These are phyloP conservation scores for Petunia secreta DNA, from an alignment of 257 asterid species.

Conservation along the genomic window DNA sequence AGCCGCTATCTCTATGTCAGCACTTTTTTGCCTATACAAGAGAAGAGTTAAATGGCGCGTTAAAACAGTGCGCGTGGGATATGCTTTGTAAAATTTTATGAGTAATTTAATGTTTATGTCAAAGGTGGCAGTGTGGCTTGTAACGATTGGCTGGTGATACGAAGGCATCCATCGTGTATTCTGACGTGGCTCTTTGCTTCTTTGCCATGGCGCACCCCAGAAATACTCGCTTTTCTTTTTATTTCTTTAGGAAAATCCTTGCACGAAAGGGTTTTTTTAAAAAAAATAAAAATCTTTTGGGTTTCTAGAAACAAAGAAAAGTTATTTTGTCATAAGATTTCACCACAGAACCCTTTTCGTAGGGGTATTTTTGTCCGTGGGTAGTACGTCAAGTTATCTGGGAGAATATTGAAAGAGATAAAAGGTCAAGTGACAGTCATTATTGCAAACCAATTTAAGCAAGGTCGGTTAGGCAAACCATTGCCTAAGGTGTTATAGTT, in stretches of 20 bases:
- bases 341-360: no score
- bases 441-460: no score
- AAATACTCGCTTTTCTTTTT: not conserved
- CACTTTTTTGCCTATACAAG: not conserved
- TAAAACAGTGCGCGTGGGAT: not conserved
- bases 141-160: constrained; percentile 29
- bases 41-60: constrained; percentile 19
- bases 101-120: constrained; percentile 7
- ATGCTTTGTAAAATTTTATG: not conserved
- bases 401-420: no score
- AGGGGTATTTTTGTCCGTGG: no score
- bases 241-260: not conserved
- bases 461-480: no score
- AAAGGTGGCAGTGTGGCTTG: constrained; percentile 25
- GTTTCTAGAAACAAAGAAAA: no score
- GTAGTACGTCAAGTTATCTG: no score
- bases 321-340: no score
- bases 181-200: constrained; percentile 16
- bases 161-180: constrained; percentile 17
- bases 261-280: no score
- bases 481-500: no score
- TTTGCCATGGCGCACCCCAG: not conserved
- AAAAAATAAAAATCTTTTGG: no score
- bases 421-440: no score
- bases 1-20: constrained; percentile 5